Percentiles rank a stretch among this genome's conserved stretches.
phyloP scores from a whole-genome alignment of 345 rosid genomes.

The Clarkia xantiana region DNA sequence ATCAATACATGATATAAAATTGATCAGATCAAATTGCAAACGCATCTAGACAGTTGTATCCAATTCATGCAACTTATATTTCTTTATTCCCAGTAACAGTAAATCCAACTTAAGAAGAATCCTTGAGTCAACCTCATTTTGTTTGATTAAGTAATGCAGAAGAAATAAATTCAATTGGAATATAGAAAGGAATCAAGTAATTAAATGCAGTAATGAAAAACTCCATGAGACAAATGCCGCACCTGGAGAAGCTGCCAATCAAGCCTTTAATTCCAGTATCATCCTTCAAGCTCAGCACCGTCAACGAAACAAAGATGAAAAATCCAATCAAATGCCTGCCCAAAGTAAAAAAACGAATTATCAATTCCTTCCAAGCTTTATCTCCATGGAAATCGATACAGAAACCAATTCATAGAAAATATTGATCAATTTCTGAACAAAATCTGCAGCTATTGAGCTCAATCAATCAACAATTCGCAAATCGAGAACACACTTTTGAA shows the following conservation, averaged over 20 bases:
- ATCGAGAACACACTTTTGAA: too few relatives aligned
- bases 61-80: too few relatives aligned
- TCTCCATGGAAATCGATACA: background rate
- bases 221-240: background rate
- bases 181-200: background rate
- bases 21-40: too few relatives aligned
- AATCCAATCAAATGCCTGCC: conserved; percentile 73
- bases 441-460: too few relatives aligned
- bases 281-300: conserved; percentile 49
- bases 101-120: too few relatives aligned
- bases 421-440: too few relatives aligned
- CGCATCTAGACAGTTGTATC: too few relatives aligned
- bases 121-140: too few relatives aligned
- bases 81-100: too few relatives aligned
- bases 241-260: conserved; percentile 42
- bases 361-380: background rate
- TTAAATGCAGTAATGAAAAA: background rate
- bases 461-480: background rate
- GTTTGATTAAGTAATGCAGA: background rate
- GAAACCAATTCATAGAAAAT: too few relatives aligned
- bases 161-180: background rate
- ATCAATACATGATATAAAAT: too few relatives aligned
- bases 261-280: conserved; percentile 40
- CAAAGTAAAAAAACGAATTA: background rate
- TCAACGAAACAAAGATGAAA: conserved; percentile 46